Percentiles rank a stretch among this genome's conserved stretches.
Conservation (phyloP, 148 eudicot genomes). For the Fagopyrum tataricum region DNA sequence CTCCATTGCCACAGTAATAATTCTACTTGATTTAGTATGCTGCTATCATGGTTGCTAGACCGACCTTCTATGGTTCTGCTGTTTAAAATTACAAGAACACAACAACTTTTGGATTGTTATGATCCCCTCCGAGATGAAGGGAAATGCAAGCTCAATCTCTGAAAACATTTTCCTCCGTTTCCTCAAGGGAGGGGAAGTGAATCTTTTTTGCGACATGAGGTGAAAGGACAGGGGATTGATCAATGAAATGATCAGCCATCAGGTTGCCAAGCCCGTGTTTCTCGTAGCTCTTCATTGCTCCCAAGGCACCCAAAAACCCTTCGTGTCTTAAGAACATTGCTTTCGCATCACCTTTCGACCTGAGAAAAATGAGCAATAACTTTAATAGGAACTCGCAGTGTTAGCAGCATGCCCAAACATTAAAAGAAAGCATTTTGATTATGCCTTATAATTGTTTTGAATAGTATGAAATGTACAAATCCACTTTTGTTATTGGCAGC, state of each 20-base stretch:
- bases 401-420: neutral
- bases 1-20: neutral
- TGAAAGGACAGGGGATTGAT: constrained; percentile 27
- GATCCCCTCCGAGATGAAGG: neutral
- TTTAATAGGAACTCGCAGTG: constrained; percentile 9
- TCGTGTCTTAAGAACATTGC: constrained; percentile 94
- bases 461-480: neutral
- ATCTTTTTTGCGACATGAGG: constrained; percentile 20
- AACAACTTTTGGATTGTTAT: neutral
- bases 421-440: neutral
- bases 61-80: neutral
- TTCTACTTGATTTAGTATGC: neutral
- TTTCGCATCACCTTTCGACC: constrained; percentile 96
- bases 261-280: constrained; percentile 38
- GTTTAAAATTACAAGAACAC: constrained; percentile 8
- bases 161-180: constrained; percentile 20
- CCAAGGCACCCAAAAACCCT: constrained; percentile 91
- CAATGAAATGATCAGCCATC: constrained; percentile 30
- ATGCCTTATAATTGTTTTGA: neutral
- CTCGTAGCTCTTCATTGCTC: constrained; percentile 75
- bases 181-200: constrained; percentile 15
- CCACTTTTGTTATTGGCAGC: neutral
- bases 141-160: neutral
- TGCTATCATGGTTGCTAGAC: neutral
- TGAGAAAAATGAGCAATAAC: constrained; percentile 17